Percentiles rank a stretch among this genome's conserved stretches.
These are phyloP conservation scores for Didymella exigua DNA, from an alignment of 2,329 filamentous ascomycete genomes.

Conservation along the genomic window DNA sequence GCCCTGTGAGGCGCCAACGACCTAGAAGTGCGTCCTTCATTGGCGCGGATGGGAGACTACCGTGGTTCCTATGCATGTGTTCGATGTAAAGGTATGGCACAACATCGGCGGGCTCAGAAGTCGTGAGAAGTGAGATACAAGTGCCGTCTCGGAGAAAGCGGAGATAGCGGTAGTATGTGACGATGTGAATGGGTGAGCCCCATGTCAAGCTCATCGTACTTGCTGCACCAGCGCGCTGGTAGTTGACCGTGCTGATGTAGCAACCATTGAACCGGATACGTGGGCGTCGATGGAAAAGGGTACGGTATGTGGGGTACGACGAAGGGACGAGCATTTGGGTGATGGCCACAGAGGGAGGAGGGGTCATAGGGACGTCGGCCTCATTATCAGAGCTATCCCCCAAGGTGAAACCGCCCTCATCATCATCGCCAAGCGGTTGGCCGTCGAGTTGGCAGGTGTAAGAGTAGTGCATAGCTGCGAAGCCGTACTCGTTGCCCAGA, in stretches of 20 bases:
- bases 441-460: conserved; percentile 69
- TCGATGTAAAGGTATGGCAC: conserved; percentile 82
- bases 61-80: conserved; percentile 59
- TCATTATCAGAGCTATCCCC: conserved; percentile 30
- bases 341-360: conserved; percentile 24
- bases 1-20: conserved; percentile 68
- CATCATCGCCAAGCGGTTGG: conserved; percentile 47
- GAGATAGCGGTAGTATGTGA: conserved; percentile 97
- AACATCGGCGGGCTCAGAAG: conserved; percentile 81
- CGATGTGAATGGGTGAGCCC: conserved; percentile 84
- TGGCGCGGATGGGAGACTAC: conserved; percentile 55
- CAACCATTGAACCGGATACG: conserved; percentile 92
- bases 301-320: conserved; percentile 54
- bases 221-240: conserved; percentile 79
- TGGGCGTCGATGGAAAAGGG: conserved; percentile 81
- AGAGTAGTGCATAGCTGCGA: conserved; percentile 80
- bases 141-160: conserved; percentile 93
- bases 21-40: conserved; percentile 73
- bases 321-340: conserved; percentile 45
- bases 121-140: conserved; percentile 79
- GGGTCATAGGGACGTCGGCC: conserved; percentile 1
- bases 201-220: conserved; percentile 74
- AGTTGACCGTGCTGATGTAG: conserved; percentile 97
- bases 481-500: conserved; percentile 73
- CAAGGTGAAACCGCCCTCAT: conserved; percentile 39